Base-by-base conservation (phyloP, 2,329 filamentous ascomycete species). In the Dactylonectria macrodidyma region DNA sequence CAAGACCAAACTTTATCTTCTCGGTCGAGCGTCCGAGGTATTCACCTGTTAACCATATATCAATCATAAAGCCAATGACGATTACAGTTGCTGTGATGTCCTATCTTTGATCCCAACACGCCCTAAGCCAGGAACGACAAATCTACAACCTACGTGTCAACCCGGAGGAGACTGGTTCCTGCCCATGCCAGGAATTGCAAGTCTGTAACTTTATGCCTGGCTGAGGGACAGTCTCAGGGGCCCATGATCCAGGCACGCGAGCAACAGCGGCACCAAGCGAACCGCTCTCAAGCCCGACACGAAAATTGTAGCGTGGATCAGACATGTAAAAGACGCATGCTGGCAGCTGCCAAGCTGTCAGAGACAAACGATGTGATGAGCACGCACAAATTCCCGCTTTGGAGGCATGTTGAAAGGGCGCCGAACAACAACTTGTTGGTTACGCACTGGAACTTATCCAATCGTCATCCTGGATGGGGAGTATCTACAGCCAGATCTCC, bases 371-470 rank as follows among this genome's bases (percentile, higher is more conserved):
- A 44, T 62, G 59, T 14, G 51, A 46, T 33, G 36, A 22, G 24
- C 60, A 62, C 59, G 63, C 66, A 61, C 67, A 71, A 71, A 74
- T 54, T 67, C 63, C 69, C 67, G 59, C 69, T 54, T 65, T 58
- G 50, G 48, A 59, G 51, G 24, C 33, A 60, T 46, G 69, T 56
- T 75, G 70, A 74, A 69, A 66, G 64, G 71, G 65, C 62, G 64
- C 59, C 65, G 55, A 62, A 26, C 61, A 59, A 30, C 19, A 66
- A 59, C 58, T 33, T 65, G 63, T 66, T 74, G 70, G 67, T 67
- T 69, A 69, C 34, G 38, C 38, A 59, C 33, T 41, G 48, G 51
- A 67, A 64, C 59, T 54, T 54, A 54, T 34, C 60, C 64, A 65
- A 66, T 61, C 47, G 66, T 54, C 46, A 22, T 44, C 30, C 26